phyloP scores from a whole-genome alignment of 192 early-diverging fungal genomes.

The Gryganskiella cystojenkinii region DNA sequence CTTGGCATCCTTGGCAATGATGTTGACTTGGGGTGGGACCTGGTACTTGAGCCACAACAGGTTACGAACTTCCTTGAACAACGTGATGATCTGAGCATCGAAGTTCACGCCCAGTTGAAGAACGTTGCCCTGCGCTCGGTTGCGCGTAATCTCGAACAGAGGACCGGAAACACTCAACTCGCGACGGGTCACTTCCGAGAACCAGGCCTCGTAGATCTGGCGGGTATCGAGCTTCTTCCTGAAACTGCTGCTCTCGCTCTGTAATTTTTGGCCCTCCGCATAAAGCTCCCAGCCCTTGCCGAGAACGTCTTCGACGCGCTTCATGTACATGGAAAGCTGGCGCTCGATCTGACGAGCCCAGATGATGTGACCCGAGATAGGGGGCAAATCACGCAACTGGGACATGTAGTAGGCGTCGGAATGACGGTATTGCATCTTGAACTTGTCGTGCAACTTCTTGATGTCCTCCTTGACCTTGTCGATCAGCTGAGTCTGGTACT shows the following conservation, averaged over 20 bases:
- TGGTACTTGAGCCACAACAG: slow-evolving; percentile 95
- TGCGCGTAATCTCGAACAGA: slow-evolving; percentile 89
- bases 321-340: slow-evolving; percentile 96
- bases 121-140: slow-evolving; percentile 75
- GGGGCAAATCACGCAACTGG: slow-evolving; percentile 91
- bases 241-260: slow-evolving; percentile 90
- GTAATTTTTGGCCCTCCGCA: slow-evolving; percentile 95
- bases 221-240: slow-evolving; percentile 93
- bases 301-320: slow-evolving; percentile 96
- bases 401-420: slow-evolving; percentile 92
- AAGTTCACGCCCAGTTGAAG: slow-evolving; percentile 93
- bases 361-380: slow-evolving; percentile 92
- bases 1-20: slow-evolving; percentile 95
- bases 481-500: slow-evolving; percentile 99
- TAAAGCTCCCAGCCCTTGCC: slow-evolving; percentile 98
- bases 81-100: slow-evolving; percentile 91
- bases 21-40: slow-evolving; percentile 90
- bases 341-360: slow-evolving; percentile 99
- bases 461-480: slow-evolving; percentile 99
- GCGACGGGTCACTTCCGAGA: slow-evolving; percentile 80
- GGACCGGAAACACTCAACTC: slow-evolving; percentile 89
- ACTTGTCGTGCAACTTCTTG: slow-evolving; percentile 93
- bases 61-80: slow-evolving; percentile 99
- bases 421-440: slow-evolving; percentile 90
- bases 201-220: slow-evolving; percentile 93